Evolutionary conservation across 2,329 filamentous ascomycete genomes (phyloP).

Genomic region (Chaetothyriales sp.): DNA sequence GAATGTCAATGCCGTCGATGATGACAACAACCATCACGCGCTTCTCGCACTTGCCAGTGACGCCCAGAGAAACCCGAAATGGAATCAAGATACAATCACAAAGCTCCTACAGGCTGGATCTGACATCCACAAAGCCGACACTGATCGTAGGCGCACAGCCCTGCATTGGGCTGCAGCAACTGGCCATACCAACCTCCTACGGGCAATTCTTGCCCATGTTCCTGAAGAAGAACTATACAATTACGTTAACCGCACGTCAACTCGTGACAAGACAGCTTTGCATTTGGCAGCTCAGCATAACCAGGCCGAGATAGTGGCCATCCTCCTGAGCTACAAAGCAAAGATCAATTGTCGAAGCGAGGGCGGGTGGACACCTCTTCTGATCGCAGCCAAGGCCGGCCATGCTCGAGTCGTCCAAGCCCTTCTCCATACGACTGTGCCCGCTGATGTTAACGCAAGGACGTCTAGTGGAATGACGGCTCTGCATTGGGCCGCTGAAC

Average conservation of each 20-base stretch:
- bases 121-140: constrained; percentile 30
- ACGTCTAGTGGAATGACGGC: constrained; percentile 25
- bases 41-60: constrained; percentile 31
- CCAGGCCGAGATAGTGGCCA: constrained; percentile 20
- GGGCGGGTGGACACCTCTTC: constrained; percentile 39
- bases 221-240: constrained; percentile 17
- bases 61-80: constrained; percentile 28
- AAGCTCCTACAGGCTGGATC: constrained; percentile 27
- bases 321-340: constrained; percentile 24
- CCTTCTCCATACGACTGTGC: constrained; percentile 23
- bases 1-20: constrained; percentile 23
- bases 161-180: constrained; percentile 45
- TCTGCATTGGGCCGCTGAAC: constrained; percentile 27
- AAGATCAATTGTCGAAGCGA: constrained; percentile 23
- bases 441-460: constrained; percentile 22
- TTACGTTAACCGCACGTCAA: constrained; percentile 29
- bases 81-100: constrained; percentile 31
- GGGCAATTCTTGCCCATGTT: constrained; percentile 27
- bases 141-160: constrained; percentile 34
- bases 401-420: constrained; percentile 29
- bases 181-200: constrained; percentile 36
- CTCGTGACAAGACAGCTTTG: constrained; percentile 31
- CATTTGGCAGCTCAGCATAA: constrained; percentile 36
- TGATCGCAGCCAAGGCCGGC: constrained; percentile 39
- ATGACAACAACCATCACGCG: constrained; percentile 5